Base-by-base conservation (phyloP, 2,329 filamentous ascomycete species). In the Chaetothyriales sp. region DNA sequence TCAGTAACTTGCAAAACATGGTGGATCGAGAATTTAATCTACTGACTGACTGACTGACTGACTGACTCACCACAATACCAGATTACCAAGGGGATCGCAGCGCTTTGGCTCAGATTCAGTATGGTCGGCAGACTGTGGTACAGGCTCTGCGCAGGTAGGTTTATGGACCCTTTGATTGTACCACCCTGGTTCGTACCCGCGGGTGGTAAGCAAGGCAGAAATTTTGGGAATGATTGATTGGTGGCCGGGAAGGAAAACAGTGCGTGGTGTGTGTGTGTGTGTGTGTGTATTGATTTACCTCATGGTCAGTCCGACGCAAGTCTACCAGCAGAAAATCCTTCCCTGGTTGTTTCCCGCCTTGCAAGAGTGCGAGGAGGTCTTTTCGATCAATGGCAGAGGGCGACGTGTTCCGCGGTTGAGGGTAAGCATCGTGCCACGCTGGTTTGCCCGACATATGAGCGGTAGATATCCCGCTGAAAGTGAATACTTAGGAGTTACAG, bases 141-240 rank as follows among this genome's bases (percentile, higher is more conserved):
- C 2, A 71, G 57, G 51, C 62, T 69, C 53, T 70, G 67, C 0
- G 68, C 67, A 1, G 66, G 67, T 0, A 69, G 61, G 50, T 70
- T 70, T 22, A 83, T 68, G 1, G 79, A 79, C 1, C 72, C 73
- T n/a, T 66, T 65, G 51, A 83, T 75, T 0, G 78, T 81, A 32
- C 79, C 80, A 18, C 80, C 80, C 76, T 77, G 53, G 32, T 3
- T 25, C 6, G 22, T 25, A 25, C 3, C 22, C 3, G n/a, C n/a
- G 22, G 22, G 22, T 25, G 6, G 22, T 25, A 25, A 25, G 22
- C 22, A 25, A 3, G 3, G 6, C 3, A 25, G 22, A 25, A 25
- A 25, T 6, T 6, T 25, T 25, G 22, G 22, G 6, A 6, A 25
- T 6, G 22, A 6, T 25, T 25, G 22, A 25, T 25, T 25, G 22